Percentiles rank a stretch among this genome's conserved stretches.
phyloP scores from a whole-genome alignment of 1,284 basidiomycete species.

The Ceratobasidium sp. region DNA sequence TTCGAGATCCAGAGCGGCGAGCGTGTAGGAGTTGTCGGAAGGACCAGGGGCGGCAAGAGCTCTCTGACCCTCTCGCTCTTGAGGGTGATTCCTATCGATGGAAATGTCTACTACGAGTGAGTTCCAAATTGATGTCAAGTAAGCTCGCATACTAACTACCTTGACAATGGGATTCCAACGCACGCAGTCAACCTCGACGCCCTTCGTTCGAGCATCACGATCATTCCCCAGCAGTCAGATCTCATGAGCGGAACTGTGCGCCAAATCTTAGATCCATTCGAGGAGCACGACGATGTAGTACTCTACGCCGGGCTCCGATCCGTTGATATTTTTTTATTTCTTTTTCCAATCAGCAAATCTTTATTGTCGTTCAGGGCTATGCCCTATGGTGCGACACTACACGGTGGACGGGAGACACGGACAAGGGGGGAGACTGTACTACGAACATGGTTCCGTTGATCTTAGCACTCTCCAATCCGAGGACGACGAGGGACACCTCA shows the following conservation, averaged over 20 bases:
- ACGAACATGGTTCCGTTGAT: no score
- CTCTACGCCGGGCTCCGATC: slow-evolving; percentile 60
- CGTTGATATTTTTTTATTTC: no score
- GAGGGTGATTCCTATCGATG: slow-evolving; percentile 66
- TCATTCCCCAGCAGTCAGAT: slow-evolving; percentile 67
- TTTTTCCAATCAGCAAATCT: no score
- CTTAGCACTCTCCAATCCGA: slow-evolving; percentile 48
- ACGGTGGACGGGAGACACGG: no score
- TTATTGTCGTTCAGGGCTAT: no score
- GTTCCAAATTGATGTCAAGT: no score
- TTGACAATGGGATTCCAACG: slow-evolving; percentile 50
- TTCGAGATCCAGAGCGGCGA: slow-evolving; percentile 69
- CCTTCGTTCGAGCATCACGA: slow-evolving; percentile 58
- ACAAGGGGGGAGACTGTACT: no score
- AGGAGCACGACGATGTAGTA: slow-evolving; percentile 71
- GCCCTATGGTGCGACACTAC: no score
- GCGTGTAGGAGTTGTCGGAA: slow-evolving; percentile 73
- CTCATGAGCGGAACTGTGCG: slow-evolving; percentile 64
- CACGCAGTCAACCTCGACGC: slow-evolving; percentile 70
- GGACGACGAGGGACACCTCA: slow-evolving; percentile 55
- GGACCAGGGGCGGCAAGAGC: slow-evolving; percentile 79
- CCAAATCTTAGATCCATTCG: slow-evolving; percentile 75
- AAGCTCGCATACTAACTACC: no score
- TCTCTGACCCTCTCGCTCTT: slow-evolving; percentile 58
- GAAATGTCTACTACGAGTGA: slow-evolving; percentile 59